phyloP scores from a whole-genome alignment of 345 rosid species.

The Eucalyptus albens region DNA sequence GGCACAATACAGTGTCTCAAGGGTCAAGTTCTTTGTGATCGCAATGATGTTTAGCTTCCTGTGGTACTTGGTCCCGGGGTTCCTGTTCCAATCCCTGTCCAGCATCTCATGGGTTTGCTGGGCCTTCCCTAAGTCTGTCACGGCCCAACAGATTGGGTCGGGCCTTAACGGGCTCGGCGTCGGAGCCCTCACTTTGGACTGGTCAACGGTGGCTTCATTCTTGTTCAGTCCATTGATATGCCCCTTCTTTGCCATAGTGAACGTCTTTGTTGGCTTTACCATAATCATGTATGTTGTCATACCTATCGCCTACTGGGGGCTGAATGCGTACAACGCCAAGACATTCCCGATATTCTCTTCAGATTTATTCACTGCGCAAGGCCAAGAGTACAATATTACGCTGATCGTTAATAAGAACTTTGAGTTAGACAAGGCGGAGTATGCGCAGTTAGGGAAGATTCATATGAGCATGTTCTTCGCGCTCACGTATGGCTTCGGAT shows the following conservation, averaged over 20 bases:
- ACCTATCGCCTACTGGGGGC: background rate
- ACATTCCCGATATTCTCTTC: background rate
- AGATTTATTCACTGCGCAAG: background rate
- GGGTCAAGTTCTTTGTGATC: background rate
- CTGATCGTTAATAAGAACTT: background rate
- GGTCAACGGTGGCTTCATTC: conserved; percentile 2
- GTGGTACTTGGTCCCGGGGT: background rate
- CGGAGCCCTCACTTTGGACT: background rate
- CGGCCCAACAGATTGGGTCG: background rate
- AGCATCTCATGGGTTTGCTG: background rate
- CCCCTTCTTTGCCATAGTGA: conserved; percentile 2
- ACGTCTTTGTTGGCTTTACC: background rate
- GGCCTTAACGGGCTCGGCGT: background rate
- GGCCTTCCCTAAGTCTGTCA: background rate
- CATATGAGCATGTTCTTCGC: conserved; percentile 1
- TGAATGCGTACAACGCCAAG: background rate
- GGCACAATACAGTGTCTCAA: background rate
- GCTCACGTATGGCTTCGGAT: background rate
- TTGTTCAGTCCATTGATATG: background rate
- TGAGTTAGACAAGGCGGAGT: background rate
- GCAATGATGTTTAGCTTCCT: background rate
- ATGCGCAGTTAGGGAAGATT: background rate
- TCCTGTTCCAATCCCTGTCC: background rate
- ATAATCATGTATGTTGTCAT: background rate
- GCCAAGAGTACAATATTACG: background rate